A percentile compares a stretch with the other conserved stretches of the same genome.
Evolutionary conservation across 352 stramenopile species (phyloP).

Genomic region (Pilasporangium apinafurcum): DNA sequence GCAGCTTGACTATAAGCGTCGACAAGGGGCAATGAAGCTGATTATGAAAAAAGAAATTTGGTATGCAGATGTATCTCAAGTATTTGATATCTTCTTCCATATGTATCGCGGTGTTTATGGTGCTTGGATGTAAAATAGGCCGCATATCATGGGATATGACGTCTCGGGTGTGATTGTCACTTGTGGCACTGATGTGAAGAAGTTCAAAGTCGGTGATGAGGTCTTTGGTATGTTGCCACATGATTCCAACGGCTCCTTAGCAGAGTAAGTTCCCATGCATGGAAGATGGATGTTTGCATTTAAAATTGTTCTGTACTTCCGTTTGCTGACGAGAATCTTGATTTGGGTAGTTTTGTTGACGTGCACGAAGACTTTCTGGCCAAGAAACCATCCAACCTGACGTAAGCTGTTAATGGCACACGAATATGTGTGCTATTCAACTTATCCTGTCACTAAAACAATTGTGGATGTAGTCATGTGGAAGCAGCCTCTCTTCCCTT

Average conservation of each 20-base stretch:
- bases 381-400: slow-evolving; percentile 64
- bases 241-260: slow-evolving; percentile 48
- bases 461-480: slow-evolving; percentile 30
- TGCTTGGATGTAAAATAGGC: too few species aligned
- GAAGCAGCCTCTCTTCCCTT: slow-evolving; percentile 65
- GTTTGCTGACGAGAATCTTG: not conserved
- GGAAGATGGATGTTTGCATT: not conserved
- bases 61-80: slow-evolving; percentile 7
- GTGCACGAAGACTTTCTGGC: slow-evolving; percentile 54
- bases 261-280: slow-evolving; percentile 34
- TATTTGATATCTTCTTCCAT: not conserved
- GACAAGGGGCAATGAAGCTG: slow-evolving; percentile 64
- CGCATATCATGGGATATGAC: slow-evolving; percentile 66
- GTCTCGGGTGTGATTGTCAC: slow-evolving; percentile 53
- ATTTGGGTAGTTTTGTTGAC: slow-evolving; percentile 45
- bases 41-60: slow-evolving; percentile 37
- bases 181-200: slow-evolving; percentile 45
- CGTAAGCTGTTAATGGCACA: slow-evolving; percentile 16
- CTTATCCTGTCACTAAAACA: too few species aligned
- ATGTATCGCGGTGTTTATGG: not conserved
- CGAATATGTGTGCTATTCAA: too few species aligned
- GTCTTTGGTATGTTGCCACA: slow-evolving; percentile 74
- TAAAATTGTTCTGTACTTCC: not conserved
- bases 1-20: slow-evolving; percentile 81
- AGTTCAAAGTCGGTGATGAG: slow-evolving; percentile 50